Base-by-base conservation (phyloP, 2,329 filamentous ascomycete genomes). In the Tolypocladium pustulatum region DNA sequence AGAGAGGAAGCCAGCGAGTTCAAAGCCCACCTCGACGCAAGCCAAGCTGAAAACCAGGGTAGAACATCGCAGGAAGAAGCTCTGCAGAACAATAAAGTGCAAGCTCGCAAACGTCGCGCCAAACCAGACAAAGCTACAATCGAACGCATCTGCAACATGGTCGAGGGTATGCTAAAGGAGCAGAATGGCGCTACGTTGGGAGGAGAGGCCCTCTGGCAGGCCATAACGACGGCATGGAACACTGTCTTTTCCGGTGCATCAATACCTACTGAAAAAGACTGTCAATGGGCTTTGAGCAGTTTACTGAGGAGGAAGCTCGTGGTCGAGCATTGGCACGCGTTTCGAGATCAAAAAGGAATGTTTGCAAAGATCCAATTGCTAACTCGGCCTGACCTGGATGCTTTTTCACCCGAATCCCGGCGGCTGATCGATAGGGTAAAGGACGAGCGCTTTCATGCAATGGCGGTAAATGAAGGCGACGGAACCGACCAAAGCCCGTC, bases 121-220 rank as follows among this genome's bases (percentile, higher is more conserved):
- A 54, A 41, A 27, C 30, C 46, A 15, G 38, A 46, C 34, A 30
- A 60, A 49, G 25, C 1, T n/a, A 38, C 27, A 4, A 61, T 58
- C n/a, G 62, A 55, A 9, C 63, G 65, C 12, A 62, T 71, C 12
- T 64, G 60, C 25, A 59, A 63, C 27, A 63, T 71, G 12, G 63
- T 74, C 20, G 64, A 67, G 7, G 64, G 66, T 4, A 61, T 71
- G 36, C 63, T 73, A 36, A 62, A 60, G n/a, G 65, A 69, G 37
- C 64, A 69, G 7, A 66, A 69, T 1, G 81, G 81, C 0, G 77
- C 79, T 1, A 78, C 84, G 52, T 78, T 82, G 1, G 78, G 79
- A 20, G 79, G 78, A 30, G 73, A 75, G 46, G 71, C 78, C 4
- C 67, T 84, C 5, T 81, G 78, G 70, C 75, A 77, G 59, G 76